Conservation (phyloP, 305 asterid species). For the Nicotiana rustica region DNA sequence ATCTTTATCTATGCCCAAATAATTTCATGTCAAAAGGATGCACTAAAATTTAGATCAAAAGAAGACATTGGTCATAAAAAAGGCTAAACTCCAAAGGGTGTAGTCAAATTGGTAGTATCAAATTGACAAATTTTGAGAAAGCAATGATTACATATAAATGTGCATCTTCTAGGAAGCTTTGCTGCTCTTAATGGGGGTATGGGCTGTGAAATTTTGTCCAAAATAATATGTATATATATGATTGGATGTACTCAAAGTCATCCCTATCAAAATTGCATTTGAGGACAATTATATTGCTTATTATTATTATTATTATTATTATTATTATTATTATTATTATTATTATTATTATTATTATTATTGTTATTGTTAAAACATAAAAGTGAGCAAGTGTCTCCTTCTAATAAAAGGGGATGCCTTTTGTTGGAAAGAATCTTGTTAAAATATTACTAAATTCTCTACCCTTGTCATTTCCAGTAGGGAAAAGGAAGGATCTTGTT, state of each 20-base stretch:
- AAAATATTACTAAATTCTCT: constrained; percentile 21
- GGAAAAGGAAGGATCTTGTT: constrained; percentile 5
- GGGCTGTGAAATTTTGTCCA: constrained; percentile 28
- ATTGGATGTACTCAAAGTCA: neutral
- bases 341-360: no score
- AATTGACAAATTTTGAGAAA: constrained; percentile 19
- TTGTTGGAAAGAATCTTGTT: constrained; percentile 9
- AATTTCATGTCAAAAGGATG: neutral
- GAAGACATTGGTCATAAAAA: constrained; percentile 3
- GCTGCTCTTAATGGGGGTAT: constrained; percentile 25
- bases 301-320: neutral
- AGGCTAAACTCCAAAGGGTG: neutral
- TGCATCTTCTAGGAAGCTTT: constrained; percentile 24
- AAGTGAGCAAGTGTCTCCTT: constrained; percentile 22
- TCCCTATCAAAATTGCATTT: neutral
- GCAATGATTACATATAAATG: constrained; percentile 10
- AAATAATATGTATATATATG: neutral
- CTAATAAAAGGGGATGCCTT: neutral
- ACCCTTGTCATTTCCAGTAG: constrained; percentile 17
- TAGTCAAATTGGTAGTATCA: neutral
- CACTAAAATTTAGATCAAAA: neutral
- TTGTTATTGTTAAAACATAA: neutral
- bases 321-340: no score
- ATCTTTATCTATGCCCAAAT: neutral
- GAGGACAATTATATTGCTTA: constrained; percentile 22